A percentile compares a stretch with the other conserved stretches of the same genome.
phyloP scores from a whole-genome alignment of 192 early-diverging fungal species.

The Coemansia sp. region DNA sequence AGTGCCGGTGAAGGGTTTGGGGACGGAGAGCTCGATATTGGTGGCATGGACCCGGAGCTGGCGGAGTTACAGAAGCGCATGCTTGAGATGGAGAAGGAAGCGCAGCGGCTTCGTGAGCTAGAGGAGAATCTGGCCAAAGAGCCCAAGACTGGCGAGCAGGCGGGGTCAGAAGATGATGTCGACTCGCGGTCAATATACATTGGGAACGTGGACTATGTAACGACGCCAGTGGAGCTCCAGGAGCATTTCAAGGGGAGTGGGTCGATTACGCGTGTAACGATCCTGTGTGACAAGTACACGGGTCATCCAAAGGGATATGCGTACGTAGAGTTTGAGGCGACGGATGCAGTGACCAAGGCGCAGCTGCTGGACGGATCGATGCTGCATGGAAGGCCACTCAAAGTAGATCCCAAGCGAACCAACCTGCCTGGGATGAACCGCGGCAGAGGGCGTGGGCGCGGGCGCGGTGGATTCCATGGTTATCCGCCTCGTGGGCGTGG shows the following conservation, averaged over 20 bases:
- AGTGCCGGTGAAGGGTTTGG: not conserved
- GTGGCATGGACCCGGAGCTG: constrained; percentile 33
- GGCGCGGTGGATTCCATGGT: constrained; percentile 68
- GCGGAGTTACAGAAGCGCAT: constrained; percentile 44
- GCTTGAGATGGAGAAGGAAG: constrained; percentile 52
- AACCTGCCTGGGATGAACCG: constrained; percentile 88
- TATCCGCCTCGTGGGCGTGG: constrained; percentile 43
- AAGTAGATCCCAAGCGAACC: constrained; percentile 89
- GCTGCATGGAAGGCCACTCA: constrained; percentile 80
- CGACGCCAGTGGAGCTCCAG: constrained; percentile 94
- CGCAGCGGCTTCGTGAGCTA: constrained; percentile 47
- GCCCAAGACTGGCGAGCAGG: constrained; percentile 9
- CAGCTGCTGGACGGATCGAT: constrained; percentile 84
- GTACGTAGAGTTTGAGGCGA: constrained; percentile 94
- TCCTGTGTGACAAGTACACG: constrained; percentile 90
- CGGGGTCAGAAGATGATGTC: constrained; percentile 47
- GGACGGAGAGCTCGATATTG: constrained; percentile 10
- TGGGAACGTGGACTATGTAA: constrained; percentile 92
- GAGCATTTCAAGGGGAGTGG: constrained; percentile 94
- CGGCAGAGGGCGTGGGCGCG: constrained; percentile 69
- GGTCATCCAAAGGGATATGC: constrained; percentile 91
- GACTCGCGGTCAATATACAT: constrained; percentile 91
- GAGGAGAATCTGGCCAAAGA: constrained; percentile 45
- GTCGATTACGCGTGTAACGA: constrained; percentile 94
- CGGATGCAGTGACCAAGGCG: constrained; percentile 74